Conservation (phyloP, 2,329 filamentous ascomycete species). For the Calonectria pauciramosa region DNA sequence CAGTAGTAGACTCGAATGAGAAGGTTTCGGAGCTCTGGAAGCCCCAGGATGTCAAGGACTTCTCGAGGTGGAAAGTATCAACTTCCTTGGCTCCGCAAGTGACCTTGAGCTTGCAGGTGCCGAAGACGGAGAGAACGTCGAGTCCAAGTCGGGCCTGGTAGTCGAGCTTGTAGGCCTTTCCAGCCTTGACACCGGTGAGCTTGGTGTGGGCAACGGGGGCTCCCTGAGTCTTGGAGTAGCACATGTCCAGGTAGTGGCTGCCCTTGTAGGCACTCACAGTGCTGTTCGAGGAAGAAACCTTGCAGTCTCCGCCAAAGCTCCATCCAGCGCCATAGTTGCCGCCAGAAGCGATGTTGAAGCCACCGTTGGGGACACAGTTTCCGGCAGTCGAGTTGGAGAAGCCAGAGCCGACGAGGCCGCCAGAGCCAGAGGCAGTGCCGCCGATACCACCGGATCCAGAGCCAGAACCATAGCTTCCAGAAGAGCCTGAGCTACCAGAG, state of each 20-base stretch:
- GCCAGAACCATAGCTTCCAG: neutral
- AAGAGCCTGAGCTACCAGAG: neutral
- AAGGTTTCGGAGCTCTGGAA: neutral
- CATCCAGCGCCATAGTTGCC: neutral
- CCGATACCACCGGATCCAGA: neutral
- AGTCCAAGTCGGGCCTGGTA: neutral
- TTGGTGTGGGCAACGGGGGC: neutral
- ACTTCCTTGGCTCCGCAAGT: neutral
- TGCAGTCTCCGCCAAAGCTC: conserved; percentile 2
- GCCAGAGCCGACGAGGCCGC: neutral
- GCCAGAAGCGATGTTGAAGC: neutral
- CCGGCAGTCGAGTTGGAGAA: neutral
- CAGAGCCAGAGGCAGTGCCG: neutral
- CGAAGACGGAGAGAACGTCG: neutral
- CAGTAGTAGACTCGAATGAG: neutral
- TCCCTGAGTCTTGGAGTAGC: neutral
- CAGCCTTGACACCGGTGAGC: neutral
- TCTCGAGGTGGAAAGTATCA: neutral
- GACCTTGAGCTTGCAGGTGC: neutral
- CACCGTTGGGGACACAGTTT: neutral
- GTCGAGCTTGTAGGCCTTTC: neutral
- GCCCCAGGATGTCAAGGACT: neutral
- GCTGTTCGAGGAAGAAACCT: neutral
- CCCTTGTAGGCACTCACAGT: neutral
- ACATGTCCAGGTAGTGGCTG: conserved; percentile 1